phyloP scores from a whole-genome alignment of 371 early-diverging fungal genomes.

The Mucor mucedo region DNA sequence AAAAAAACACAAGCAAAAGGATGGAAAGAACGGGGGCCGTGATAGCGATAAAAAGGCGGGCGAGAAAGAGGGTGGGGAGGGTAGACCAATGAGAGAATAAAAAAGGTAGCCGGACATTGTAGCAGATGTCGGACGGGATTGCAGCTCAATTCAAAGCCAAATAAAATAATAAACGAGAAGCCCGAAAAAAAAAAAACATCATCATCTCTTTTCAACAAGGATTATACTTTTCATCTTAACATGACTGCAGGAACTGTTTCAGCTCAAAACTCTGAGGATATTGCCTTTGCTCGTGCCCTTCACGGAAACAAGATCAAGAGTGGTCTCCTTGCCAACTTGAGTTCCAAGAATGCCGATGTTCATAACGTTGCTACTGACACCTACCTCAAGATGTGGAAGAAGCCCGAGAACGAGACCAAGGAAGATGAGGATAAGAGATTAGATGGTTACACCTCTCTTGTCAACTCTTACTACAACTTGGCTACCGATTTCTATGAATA shows the following conservation, averaged over 20 bases:
- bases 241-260: constrained; percentile 39
- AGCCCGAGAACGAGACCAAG: constrained; percentile 50
- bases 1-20: not conserved
- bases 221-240: constrained; percentile 7
- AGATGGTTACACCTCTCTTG: constrained; percentile 70
- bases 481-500: constrained; percentile 88
- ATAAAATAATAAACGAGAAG: not conserved
- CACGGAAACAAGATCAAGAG: constrained; percentile 54
- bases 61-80: too few relatives aligned
- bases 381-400: constrained; percentile 70
- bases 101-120: constrained; percentile 17
- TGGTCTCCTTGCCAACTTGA: constrained; percentile 56
- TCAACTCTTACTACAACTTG: constrained; percentile 83
- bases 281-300: constrained; percentile 58
- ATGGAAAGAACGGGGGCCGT: not conserved
- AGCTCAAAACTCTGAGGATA: constrained; percentile 50
- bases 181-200: not conserved
- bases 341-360: constrained; percentile 61
- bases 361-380: constrained; percentile 60
- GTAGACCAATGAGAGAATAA: not conserved
- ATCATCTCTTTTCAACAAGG: constrained; percentile 2
- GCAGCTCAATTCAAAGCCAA: constrained; percentile 10
- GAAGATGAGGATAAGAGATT: constrained; percentile 59
- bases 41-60: too few relatives aligned
- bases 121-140: constrained; percentile 24